Percentiles rank a stretch among this genome's conserved stretches.
These are phyloP conservation scores for Bretziella fagacearum DNA, from an alignment of 2,329 filamentous ascomycete species.

Conservation along the genomic window DNA sequence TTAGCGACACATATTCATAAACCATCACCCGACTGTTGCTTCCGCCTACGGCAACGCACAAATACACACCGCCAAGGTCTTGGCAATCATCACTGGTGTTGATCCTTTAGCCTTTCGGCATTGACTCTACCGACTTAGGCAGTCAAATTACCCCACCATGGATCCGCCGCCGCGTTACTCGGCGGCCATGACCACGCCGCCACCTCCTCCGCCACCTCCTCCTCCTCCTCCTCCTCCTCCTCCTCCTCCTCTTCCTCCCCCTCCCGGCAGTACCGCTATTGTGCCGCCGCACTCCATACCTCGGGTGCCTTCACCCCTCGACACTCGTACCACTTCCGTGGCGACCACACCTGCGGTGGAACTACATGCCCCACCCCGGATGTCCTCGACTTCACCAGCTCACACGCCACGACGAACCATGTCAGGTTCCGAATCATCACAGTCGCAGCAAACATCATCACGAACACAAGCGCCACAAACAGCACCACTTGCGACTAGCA, in stretches of 20 bases:
- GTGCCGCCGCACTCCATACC: background rate
- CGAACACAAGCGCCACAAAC: background rate
- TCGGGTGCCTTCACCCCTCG: background rate
- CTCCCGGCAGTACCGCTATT: background rate
- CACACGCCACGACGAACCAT: too few species aligned
- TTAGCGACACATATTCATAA: too few species aligned
- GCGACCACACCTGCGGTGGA: too few species aligned
- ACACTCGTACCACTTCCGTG: too few species aligned
- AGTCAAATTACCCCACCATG: background rate
- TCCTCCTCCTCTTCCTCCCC: too few species aligned
- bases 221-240: background rate
- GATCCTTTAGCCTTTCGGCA: too few species aligned
- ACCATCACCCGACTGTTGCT: too few species aligned
- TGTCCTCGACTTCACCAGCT: too few species aligned
- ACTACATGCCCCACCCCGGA: too few species aligned
- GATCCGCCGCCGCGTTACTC: background rate
- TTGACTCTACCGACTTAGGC: too few species aligned
- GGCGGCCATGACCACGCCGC: background rate
- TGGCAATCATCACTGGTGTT: background rate
- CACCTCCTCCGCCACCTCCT: background rate
- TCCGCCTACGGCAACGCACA: too few species aligned
- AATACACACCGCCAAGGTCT: background rate
- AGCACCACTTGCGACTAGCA: background rate
- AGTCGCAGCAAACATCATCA: background rate
- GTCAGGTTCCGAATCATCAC: background rate